A percentile compares a stretch with the other conserved stretches of the same genome.
Conservation (phyloP, 108 stramenopile genomes). For the Mediolabrus comicus region DNA sequence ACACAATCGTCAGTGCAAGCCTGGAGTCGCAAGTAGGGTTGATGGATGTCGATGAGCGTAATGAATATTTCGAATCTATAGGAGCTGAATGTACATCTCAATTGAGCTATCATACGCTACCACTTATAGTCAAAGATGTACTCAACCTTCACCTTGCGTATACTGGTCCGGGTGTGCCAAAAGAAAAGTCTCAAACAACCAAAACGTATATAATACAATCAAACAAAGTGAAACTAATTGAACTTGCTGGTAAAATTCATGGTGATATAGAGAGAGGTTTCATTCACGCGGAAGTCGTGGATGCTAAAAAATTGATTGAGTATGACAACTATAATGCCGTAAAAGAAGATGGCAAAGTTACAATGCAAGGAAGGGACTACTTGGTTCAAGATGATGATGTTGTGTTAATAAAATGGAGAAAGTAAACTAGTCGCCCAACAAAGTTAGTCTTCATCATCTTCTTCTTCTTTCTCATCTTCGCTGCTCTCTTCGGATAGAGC, state of each 20-base stretch:
- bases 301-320: constrained; percentile 41
- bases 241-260: constrained; percentile 74
- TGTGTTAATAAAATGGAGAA: constrained; percentile 80
- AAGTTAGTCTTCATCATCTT: not conserved
- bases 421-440: not conserved
- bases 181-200: constrained; percentile 62
- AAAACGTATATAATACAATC: constrained; percentile 50
- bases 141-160: constrained; percentile 46
- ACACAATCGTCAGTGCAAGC: constrained; percentile 79
- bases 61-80: constrained; percentile 64
- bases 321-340: constrained; percentile 63
- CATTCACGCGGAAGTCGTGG: constrained; percentile 83
- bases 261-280: constrained; percentile 92
- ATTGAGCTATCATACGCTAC: constrained; percentile 46
- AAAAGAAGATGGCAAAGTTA: constrained; percentile 72
- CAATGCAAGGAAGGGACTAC: constrained; percentile 90
- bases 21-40: constrained; percentile 69
- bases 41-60: constrained; percentile 47
- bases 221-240: constrained; percentile 34
- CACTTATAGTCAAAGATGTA: constrained; percentile 47
- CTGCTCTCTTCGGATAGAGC: constrained; percentile 74
- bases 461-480: too few species aligned
- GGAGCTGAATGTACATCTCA: constrained; percentile 38
- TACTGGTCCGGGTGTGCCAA: constrained; percentile 72
- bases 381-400: constrained; percentile 81